phyloP scores from a whole-genome alignment of 371 early-diverging fungal species.

The Umbelopsis sp. region DNA sequence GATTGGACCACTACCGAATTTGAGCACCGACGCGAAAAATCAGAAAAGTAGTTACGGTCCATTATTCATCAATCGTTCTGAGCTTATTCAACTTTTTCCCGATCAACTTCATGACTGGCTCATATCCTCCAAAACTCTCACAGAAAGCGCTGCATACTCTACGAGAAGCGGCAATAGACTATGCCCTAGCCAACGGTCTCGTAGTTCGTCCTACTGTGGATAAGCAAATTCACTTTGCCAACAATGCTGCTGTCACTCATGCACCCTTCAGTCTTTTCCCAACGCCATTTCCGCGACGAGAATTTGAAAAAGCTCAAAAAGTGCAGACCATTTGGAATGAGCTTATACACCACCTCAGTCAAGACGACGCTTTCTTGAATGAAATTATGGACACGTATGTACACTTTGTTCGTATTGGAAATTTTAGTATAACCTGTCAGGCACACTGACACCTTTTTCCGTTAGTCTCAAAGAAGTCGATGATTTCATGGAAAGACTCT shows the following conservation, averaged over 20 bases:
- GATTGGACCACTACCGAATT: background rate
- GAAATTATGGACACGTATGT: conserved; percentile 74
- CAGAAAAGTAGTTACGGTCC: background rate
- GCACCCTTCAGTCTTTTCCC: conserved; percentile 93
- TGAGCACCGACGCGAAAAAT: conserved; percentile 16
- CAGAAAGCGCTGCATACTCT: background rate
- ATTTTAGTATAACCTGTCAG: background rate
- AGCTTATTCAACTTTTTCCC: background rate
- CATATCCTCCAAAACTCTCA: conserved; percentile 17
- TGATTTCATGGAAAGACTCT: conserved; percentile 79
- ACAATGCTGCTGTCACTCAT: conserved; percentile 63
- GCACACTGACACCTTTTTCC: background rate
- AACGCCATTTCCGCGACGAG: conserved; percentile 77
- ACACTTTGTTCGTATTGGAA: no score
- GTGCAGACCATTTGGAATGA: conserved; percentile 85
- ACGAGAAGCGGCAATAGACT: conserved; percentile 70
- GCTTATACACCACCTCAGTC: conserved; percentile 79
- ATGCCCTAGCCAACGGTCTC: conserved; percentile 79
- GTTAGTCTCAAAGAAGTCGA: conserved; percentile 79
- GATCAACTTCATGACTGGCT: background rate
- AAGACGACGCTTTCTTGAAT: conserved; percentile 76
- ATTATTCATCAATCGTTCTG: conserved; percentile 28
- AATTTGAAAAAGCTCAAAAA: conserved; percentile 74
- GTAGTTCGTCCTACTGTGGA: conserved; percentile 65
- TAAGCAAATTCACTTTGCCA: conserved; percentile 31